These are phyloP conservation scores for Chlorella sp. DNA, from an alignment of 139 green algal species.

Conservation along the genomic window DNA sequence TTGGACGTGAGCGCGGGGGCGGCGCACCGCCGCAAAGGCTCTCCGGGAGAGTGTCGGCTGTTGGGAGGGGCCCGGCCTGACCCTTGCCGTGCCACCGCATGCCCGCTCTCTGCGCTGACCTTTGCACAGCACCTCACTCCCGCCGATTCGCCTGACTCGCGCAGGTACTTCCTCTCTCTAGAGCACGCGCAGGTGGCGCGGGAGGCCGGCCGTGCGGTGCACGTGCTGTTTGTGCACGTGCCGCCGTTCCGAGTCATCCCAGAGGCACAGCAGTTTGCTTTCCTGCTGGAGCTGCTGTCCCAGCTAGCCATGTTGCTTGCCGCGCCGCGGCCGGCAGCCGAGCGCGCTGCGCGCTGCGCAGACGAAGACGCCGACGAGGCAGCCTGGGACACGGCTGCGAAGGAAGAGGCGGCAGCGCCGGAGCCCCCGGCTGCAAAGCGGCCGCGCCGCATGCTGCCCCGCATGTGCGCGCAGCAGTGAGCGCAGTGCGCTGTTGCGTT, in stretches of 20 bases:
- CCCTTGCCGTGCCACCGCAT: not conserved
- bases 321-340: not conserved
- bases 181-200: conserved; percentile 7
- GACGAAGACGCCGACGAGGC: too few relatives aligned
- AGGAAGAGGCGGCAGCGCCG: too few relatives aligned
- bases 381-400: too few relatives aligned
- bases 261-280: conserved; percentile 36
- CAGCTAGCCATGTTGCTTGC: not conserved
- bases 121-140: not conserved
- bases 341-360: too few relatives aligned
- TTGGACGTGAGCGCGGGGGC: conserved; percentile 23
- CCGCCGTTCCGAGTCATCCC: conserved; percentile 33
- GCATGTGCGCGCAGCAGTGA: too few relatives aligned
- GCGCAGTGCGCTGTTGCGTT: too few relatives aligned
- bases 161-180: conserved; percentile 16
- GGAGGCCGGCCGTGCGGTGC: not conserved
- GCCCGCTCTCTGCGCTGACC: not conserved
- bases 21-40: not conserved
- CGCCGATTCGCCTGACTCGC: not conserved
- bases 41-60: not conserved
- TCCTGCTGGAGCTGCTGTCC: conserved; percentile 37
- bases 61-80: not conserved
- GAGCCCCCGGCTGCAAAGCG: too few relatives aligned
- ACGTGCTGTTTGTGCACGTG: conserved; percentile 67
- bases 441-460: too few relatives aligned